Base-by-base conservation (phyloP, 2,329 filamentous ascomycete species). In the Curvularia lunata region DNA sequence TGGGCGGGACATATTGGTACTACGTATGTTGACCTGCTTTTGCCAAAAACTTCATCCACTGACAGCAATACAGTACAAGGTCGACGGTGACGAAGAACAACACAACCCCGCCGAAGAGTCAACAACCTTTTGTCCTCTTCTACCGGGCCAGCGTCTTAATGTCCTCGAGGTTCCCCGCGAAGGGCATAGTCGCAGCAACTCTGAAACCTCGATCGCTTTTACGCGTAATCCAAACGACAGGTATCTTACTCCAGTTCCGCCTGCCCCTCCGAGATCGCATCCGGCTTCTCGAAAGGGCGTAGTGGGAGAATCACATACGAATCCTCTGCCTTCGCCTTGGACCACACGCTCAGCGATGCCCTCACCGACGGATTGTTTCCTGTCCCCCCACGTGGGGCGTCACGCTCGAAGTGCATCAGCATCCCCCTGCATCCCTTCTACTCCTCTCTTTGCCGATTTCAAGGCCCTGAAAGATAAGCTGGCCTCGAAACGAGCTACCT, bases 1-100 rank as follows among this genome's bases (percentile, higher is more conserved):
- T 97, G 91, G 93, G 93, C 43, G 87, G 90, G 59, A 95, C 89
- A 16, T 97, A 97, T 78, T 97, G 94, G 84, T 98, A 96, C 82
- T 97, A 95, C 79, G 92, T 96, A 81, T 79, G 90, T 83, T 43
- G 47, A 34, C 21, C 23, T 42, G 13, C 49, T 50, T 50, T 13
- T 27, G 6, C 16, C 19, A 37, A 10, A 23, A 34, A 1, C 25
- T 21, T 38, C 37, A 23, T 49, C 62, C 60, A 45, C 56, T 68
- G 38, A 65, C 61, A 54, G 60, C 59, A 62, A 21, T 74, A 96
- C 74, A 96, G 91, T 97, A 97, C 78, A 87, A 93, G 73, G 77
- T 97, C 41, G 88, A 97, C 76, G 88, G 96, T 75, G 87, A 89
- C 47, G 82, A 87, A 32, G 93, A 97, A 77, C 87, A 85, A 50